Base-by-base conservation (phyloP, 495 filamentous ascomycete species). In the Aspergillus panamensis region DNA sequence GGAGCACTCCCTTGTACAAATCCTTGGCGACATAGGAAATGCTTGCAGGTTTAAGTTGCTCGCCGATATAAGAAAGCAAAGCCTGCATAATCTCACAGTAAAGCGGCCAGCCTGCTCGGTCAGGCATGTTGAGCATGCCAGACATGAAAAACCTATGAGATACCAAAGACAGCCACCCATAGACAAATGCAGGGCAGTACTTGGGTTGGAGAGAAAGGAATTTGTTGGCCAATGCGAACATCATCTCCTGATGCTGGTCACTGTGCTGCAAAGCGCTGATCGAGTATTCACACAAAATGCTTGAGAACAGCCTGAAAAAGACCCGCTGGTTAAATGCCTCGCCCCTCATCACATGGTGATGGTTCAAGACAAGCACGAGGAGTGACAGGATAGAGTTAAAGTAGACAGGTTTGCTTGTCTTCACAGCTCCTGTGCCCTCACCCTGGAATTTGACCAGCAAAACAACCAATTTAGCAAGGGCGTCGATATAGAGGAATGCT, bases 231-330 rank as follows among this genome's bases (percentile, higher is more conserved):
- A 96, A 79, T 9, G 81, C 82, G 47, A 91, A 77, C 67, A 90
- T 76, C 69, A 92, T 85, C 10, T 85, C 84, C 52, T 86, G 80
- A 58, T 87, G 81, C 47, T 86, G 84, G 21, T 80, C 80, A 33
- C 69, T 77, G 42, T 80, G 69, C 48, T 77, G 74, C 17, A 80
- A 66, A 8, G 66, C 72, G 19, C 70, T 73, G 48, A 76, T 57
- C 4, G 74, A 74, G 60, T 87, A 83, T 59, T 92, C 85, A 66
- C 85, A 90, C 4, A 97, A 76, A 35, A 97, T 80, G 63, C 84
- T 87, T 1, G 92, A 91, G 68, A 96, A 92, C 51, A 97, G 80
- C 21, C 94, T 84, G 83, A 90, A 92, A 78, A 96, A 97, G 53
- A 94, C 89, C 48, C 88, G 87, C 63, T 91, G 87, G 65, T 87